Evolutionary conservation across 148 eudicot genomes (phyloP), one percentile per base, ranked within the genome.

Genomic region (Silene conica): DNA sequence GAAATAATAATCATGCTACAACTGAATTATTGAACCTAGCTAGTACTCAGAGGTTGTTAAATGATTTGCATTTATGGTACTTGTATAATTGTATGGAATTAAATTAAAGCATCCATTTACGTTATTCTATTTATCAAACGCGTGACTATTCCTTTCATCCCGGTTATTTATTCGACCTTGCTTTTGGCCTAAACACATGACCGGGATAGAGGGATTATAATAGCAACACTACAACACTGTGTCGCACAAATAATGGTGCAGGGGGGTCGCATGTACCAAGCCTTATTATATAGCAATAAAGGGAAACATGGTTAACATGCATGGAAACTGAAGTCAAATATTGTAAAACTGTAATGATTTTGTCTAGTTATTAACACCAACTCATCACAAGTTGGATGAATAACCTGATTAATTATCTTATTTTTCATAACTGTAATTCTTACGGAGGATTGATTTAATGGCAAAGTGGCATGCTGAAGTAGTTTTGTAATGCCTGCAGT

Each of bases 401-500:
- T 0, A 0, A 60, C 19, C 59, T 28, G 31, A 28, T 28, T 28
- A 3, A 28, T 28, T 28, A 28, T 28, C 31, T 28, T 28, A 28
- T 28, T 28, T 28, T 28, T 28, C 31, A 31, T 31, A 31, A 31
- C 34, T 31, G 34, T 31, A 31, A 31, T 31, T 31, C 4, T 3
- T 31, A 31, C 4, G 34, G 34, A 31, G 4, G 34, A 31, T 31
- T 18, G 56, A 16, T 26, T 19, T 5, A 0, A 28, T n/a, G 43
- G 7, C 48, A 15, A 10, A 46, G 21, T 34, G 20, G 16, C 11
- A 54, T 70, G 20, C 64, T 78, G n/a, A 60, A 61, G 54, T 26
- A 7, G 34, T 73, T 69, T 10, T 48, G 59, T 74, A 9, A 50
- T 82, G 77, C 78, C 74, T 85, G 79, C 85, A 92, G 97, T 89